phyloP scores from a whole-genome alignment of 1,139 yeast genomes.

The Suhomyces ambrosiae region DNA sequence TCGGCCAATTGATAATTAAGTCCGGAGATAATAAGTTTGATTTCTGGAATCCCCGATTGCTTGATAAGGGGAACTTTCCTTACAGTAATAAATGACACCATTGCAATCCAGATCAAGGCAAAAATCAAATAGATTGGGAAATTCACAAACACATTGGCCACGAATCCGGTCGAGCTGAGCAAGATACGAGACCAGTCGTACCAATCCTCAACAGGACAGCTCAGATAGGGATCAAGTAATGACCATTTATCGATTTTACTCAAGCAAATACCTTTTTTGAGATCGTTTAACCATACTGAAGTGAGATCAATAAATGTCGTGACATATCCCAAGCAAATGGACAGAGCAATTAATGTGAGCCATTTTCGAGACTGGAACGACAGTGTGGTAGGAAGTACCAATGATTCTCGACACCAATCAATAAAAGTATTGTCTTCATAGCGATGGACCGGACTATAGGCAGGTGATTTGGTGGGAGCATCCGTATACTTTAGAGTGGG shows the following conservation, averaged over 20 bases:
- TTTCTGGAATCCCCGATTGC: conserved; percentile 73
- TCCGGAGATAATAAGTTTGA: conserved; percentile 65
- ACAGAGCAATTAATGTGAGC: conserved; percentile 58
- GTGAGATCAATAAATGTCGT: conserved; percentile 63
- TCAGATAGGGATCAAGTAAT: conserved; percentile 45
- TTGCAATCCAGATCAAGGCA: conserved; percentile 28
- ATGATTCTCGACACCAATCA: conserved; percentile 29
- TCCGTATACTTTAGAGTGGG: conserved; percentile 9
- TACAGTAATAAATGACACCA: conserved; percentile 36
- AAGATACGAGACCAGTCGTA: conserved; percentile 41
- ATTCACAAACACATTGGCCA: conserved; percentile 30
- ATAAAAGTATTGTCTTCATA: conserved; percentile 40
- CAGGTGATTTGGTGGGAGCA: conserved; percentile 2
- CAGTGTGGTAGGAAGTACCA: conserved; percentile 12
- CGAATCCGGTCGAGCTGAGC: conserved; percentile 22
- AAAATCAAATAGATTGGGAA: conserved; percentile 41
- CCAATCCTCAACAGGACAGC: conserved; percentile 50
- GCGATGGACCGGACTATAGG: conserved; percentile 5
- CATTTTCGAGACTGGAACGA: conserved; percentile 44
- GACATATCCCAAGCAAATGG: conserved; percentile 58
- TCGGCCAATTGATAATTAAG: conserved; percentile 43
- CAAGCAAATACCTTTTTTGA: conserved; percentile 51
- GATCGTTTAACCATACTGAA: conserved; percentile 64
- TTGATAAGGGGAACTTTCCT: conserved; percentile 47
- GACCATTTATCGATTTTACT: conserved; percentile 46